Evolutionary conservation across 1,284 basidiomycete genomes (phyloP), one percentile per base, ranked within the genome.

Genomic region (Ustilago esculenta): DNA sequence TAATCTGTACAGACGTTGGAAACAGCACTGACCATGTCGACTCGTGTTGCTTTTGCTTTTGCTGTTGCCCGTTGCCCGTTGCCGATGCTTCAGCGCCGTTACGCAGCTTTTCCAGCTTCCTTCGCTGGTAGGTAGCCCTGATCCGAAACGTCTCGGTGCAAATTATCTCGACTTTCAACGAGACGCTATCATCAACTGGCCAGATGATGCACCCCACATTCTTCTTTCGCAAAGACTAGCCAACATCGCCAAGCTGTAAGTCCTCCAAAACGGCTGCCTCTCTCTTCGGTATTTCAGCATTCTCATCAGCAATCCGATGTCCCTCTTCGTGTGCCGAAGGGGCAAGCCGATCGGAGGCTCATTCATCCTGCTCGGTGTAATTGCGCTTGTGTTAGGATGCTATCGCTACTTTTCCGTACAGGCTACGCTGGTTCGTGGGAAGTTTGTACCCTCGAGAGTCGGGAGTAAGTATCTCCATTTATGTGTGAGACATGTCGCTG

Each of bases 91-190:
- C 52, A 72, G 71, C 37, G 77, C 79, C 10, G 64, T 81, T 11
- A 66, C 78, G 4, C 79, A 81, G 57, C 60, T 81, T 9, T 80
- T 81, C 58, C 76, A 79, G 47, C 57, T 80, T 20, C 79, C 79
- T 2, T 76, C 75, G 25, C 43, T 79, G 11, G 53, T 72, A 8
- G 59, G 54, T 2, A 30, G 35, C n/a, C 47, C 42, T 9, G 34
- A 50, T 7, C 10, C 17, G 1, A 52, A 23, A n/a, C 41, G 21
- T 10, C 35, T 32, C 1, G 43, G 23, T 20, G 37, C 42, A 15
- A 50, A 24, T 27, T 58, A 52, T 17, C 41, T 61, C 14, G 23
- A 46, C 23, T 55, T 57, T 24, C 44, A 63, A 25, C 12, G 12
- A 12, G 44, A 49, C 18, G 42, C 35, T 7, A n/a, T 53, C 2